Percentiles rank a stretch among this genome's conserved stretches.
Evolutionary conservation across 257 asterid genomes (phyloP).

Genomic region (Gentiana dahurica): DNA sequence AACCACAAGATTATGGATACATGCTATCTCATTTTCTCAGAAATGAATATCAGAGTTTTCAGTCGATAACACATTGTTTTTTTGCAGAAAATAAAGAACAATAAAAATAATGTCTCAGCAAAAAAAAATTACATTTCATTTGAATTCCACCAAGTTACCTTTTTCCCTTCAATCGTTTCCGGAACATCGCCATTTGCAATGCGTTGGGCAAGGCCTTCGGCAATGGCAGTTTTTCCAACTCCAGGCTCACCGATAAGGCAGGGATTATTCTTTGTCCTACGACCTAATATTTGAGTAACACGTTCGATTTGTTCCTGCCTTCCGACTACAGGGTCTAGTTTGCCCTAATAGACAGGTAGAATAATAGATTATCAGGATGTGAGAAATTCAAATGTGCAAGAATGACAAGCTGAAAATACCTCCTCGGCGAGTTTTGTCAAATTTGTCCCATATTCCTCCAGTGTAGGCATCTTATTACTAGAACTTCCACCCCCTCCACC

Average conservation of each 20-base stretch:
- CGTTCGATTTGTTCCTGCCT: slow-evolving; percentile 91
- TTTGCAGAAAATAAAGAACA: neutral
- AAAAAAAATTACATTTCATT: no score
- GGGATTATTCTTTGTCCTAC: slow-evolving; percentile 94
- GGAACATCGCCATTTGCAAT: slow-evolving; percentile 94
- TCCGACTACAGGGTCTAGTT: slow-evolving; percentile 96
- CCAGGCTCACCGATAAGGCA: slow-evolving; percentile 99
- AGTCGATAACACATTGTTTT: no score
- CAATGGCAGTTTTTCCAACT: slow-evolving; percentile 98
- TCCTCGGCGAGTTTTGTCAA: slow-evolving; percentile 56
- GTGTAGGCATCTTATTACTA: slow-evolving; percentile 43
- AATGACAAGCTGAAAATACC: slow-evolving; percentile 28
- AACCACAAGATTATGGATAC: no score
- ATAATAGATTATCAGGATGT: neutral
- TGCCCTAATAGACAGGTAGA: slow-evolving; percentile 50
- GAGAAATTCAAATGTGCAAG: neutral
- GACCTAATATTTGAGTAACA: slow-evolving; percentile 91
- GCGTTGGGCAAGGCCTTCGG: slow-evolving; percentile 98
- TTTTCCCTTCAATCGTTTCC: slow-evolving; percentile 94
- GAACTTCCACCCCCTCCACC: slow-evolving; percentile 35
- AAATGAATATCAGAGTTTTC: no score
- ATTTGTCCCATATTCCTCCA: slow-evolving; percentile 47
- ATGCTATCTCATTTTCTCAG: no score
- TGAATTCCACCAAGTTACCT: slow-evolving; percentile 29
- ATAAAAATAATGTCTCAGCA: neutral